Base-by-base conservation (phyloP, 768 basidiomycete species). In the Lentinula edodes region DNA sequence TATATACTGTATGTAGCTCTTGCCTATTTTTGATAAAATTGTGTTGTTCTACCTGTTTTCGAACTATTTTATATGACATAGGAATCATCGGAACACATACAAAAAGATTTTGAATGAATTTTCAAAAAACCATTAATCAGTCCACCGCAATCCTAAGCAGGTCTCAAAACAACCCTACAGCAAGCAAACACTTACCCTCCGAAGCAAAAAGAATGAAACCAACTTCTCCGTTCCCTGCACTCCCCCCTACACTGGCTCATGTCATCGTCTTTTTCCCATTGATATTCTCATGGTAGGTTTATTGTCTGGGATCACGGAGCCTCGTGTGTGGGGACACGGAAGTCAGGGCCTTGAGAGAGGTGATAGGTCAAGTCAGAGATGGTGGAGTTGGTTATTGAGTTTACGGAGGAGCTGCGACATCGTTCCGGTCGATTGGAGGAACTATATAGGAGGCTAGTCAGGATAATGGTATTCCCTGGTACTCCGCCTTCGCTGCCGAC, bases 241-340 rank as follows among this genome's bases (percentile, higher is more conserved):
- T 85, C 23, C 23, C 23, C 23, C 23, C 23, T 23, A 23, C 23
- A 23, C 23, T 23, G 80, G 4, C 72, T 70, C 7, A 87, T 90
- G 8, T 76, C 71, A 32, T 91, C 87, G 66, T 96, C 94, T 61
- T 86, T 80, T 67, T 95, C 92, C 94, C 94, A 96, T 55, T 83
- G 87, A 69, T 87, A 84, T 8, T 89, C 71, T 58, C 83, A 82
- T 67, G 88, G 88, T 8, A 88, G 83, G 5, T 80, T 83, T n/a
- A 28, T 4, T 28, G 28, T 28, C 1, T 18, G 0, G 20, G 7
- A 20, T 5, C 90, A 89, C 23, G 93, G 91, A 4, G 87, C 85
- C 70, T 96, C 94, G 65, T 88, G 86, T 15, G 93, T 95, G 7
- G 94, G 94, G 0, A 96, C 92, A 61, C 92, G 86, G 76, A 96